Evolutionary conservation across 139 green algal genomes (phyloP).

Genomic region (Chlorella sorokiniana): DNA sequence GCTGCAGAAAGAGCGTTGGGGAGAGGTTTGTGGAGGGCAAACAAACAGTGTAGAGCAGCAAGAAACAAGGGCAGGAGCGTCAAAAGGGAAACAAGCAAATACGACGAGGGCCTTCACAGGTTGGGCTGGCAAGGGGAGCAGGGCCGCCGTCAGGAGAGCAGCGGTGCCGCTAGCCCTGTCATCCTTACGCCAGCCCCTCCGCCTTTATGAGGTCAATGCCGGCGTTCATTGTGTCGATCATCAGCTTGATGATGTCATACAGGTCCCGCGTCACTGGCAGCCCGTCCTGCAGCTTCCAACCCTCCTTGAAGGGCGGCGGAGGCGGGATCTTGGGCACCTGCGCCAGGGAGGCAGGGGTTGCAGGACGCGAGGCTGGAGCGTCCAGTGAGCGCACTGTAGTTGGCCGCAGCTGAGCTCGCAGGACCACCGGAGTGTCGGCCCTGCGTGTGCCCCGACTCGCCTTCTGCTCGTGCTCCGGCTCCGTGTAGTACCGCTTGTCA

Average conservation of each 20-base stretch:
- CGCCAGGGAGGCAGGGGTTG: not conserved
- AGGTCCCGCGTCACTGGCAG: not conserved
- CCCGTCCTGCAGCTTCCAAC: constrained; percentile 55
- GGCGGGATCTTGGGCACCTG: constrained; percentile 46
- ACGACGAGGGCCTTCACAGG: too few species aligned
- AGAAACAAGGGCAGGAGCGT: too few species aligned
- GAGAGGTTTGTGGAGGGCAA: too few species aligned
- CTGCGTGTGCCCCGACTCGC: constrained; percentile 23
- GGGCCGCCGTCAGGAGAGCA: too few species aligned
- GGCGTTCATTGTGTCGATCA: constrained; percentile 17
- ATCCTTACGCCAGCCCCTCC: not conserved
- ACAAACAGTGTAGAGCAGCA: too few species aligned
- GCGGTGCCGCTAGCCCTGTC: not conserved
- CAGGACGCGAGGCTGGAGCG: not conserved
- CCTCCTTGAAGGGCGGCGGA: constrained; percentile 46
- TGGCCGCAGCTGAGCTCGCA: not conserved
- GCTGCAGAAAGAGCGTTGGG: too few species aligned
- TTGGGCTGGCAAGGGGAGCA: too few species aligned
- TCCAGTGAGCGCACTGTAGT: not conserved
- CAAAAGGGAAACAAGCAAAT: too few species aligned
- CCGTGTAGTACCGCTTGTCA: constrained; percentile 65
- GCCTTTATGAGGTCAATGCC: constrained; percentile 12
- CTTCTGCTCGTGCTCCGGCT: constrained; percentile 45
- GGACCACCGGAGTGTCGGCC: not conserved
- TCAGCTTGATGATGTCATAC: constrained; percentile 16